These are phyloP conservation scores for Dalbergia cochinchinensis DNA, from an alignment of 306 rosid species.

Conservation along the genomic window DNA sequence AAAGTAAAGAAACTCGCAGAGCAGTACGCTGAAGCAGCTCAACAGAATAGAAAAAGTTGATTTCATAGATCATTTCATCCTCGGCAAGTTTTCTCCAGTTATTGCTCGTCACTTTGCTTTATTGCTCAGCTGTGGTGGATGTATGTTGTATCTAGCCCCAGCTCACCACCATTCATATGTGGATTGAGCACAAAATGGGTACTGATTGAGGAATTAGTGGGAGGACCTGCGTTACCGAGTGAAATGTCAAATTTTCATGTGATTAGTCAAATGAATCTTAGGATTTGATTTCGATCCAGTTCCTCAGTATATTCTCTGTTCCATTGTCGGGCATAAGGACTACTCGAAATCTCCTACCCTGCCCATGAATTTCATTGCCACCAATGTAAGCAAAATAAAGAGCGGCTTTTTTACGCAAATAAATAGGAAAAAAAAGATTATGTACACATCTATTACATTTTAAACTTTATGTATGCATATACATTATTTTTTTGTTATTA, in stretches of 20 bases:
- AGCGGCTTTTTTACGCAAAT: too few relatives aligned
- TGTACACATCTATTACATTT: too few relatives aligned
- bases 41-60: constrained; percentile 64
- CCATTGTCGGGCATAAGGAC: not conserved
- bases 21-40: constrained; percentile 89
- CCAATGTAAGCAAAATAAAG: too few relatives aligned
- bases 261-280: constrained; percentile 12
- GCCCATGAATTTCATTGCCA: not conserved
- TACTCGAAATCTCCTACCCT: not conserved
- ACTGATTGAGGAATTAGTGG: constrained; percentile 2
- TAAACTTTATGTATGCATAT: too few relatives aligned
- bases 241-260: constrained; percentile 13
- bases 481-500: too few relatives aligned
- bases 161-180: constrained; percentile 15
- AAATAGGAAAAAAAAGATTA: too few relatives aligned
- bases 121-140: constrained; percentile 36
- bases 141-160: constrained; percentile 36
- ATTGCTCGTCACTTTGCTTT: constrained; percentile 12
- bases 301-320: constrained; percentile 6
- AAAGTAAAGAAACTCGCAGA: constrained; percentile 97
- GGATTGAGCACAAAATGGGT: constrained; percentile 41
- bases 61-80: constrained; percentile 22
- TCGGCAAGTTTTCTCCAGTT: constrained; percentile 32
- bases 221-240: not conserved
- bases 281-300: not conserved